Evolutionary conservation across 495 filamentous ascomycete species (phyloP).

Genomic region (Letharia lupina): DNA sequence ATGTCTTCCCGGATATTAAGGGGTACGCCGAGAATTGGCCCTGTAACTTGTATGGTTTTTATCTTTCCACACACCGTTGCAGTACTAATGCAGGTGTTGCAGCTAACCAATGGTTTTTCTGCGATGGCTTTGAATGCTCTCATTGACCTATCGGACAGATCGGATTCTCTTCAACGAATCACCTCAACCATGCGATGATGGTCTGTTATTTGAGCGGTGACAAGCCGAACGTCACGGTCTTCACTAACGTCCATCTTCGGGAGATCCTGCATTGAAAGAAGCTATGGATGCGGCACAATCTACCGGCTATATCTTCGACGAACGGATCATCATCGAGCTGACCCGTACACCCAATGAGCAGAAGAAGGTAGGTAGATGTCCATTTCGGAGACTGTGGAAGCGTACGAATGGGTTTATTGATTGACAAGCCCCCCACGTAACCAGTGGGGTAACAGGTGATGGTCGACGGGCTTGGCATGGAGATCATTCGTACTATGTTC

Average conservation of each 20-base stretch:
- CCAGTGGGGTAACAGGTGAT: slow-evolving; percentile 2
- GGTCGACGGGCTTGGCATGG: slow-evolving; percentile 11
- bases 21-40: slow-evolving; percentile 33
- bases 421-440: slow-evolving; percentile 14
- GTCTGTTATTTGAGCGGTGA: slow-evolving; percentile 19
- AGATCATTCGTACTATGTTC: not conserved
- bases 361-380: not conserved
- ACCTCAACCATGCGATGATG: slow-evolving; percentile 16
- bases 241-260: slow-evolving; percentile 25
- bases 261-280: slow-evolving; percentile 10
- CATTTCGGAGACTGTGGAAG: not conserved
- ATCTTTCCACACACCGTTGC: not conserved
- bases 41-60: slow-evolving; percentile 25
- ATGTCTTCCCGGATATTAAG: slow-evolving; percentile 31
- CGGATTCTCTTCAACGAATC: not conserved
- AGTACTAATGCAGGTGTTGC: slow-evolving; percentile 6
- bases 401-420: not conserved
- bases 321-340: not conserved
- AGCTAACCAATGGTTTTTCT: not conserved
- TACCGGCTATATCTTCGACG: not conserved
- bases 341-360: not conserved
- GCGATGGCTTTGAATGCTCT: not conserved
- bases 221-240: slow-evolving; percentile 28
- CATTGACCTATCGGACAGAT: not conserved
- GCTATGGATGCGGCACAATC: not conserved